Conservation (phyloP, 495 filamentous ascomycete species). For the Podospora anserina region DNA sequence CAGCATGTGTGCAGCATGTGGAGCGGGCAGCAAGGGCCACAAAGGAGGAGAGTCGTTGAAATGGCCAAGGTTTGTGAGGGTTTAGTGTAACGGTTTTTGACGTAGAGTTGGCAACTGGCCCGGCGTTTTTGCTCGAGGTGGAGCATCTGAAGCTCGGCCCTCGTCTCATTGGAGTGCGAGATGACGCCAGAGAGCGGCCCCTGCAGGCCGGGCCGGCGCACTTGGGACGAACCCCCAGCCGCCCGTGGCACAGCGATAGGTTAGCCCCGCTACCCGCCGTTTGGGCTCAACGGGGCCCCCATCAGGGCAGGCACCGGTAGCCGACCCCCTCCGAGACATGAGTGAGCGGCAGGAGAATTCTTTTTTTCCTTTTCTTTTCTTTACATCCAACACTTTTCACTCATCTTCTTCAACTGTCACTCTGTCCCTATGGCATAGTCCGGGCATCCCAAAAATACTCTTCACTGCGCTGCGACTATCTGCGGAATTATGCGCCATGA, state of each 20-base stretch:
- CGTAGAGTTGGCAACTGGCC: not conserved
- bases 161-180: not conserved
- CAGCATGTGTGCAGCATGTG: not conserved
- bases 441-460: not conserved
- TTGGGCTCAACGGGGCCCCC: not conserved
- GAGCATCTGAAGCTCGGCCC: not conserved
- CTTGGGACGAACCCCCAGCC: not conserved
- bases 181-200: slow-evolving; percentile 15
- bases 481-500: not conserved
- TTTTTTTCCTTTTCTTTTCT: not conserved
- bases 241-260: slow-evolving; percentile 9
- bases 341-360: not conserved
- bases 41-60: not conserved
- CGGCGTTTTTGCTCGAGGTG: not conserved
- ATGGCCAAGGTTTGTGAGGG: not conserved
- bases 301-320: not conserved
- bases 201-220: slow-evolving; percentile 13
- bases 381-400: not conserved
- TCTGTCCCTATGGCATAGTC: not conserved
- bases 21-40: not conserved
- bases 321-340: not conserved
- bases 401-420: too few relatives aligned
- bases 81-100: not conserved
- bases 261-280: not conserved
- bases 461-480: not conserved